Percentiles rank a stretch among this genome's conserved stretches.
Evolutionary conservation across 352 stramenopile genomes (phyloP).

Genomic region (Globisporangium ultimum): DNA sequence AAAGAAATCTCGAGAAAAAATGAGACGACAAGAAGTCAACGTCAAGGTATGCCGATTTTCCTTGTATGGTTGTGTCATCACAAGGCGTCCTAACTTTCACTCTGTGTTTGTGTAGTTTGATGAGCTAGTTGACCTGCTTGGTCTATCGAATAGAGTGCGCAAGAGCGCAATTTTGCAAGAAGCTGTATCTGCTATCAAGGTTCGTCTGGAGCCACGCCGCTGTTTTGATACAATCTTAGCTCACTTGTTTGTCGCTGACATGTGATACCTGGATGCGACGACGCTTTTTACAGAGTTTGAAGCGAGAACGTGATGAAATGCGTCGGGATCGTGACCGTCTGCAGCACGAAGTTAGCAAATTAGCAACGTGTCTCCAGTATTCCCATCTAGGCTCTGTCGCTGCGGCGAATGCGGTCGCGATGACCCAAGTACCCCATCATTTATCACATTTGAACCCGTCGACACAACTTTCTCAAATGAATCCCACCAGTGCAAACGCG

Average conservation of each 20-base stretch:
- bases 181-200: slow-evolving; percentile 62
- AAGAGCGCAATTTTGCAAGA: slow-evolving; percentile 77
- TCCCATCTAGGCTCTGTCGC: slow-evolving; percentile 51
- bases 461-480: slow-evolving; percentile 3
- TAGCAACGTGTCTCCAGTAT: slow-evolving; percentile 64
- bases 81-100: background rate
- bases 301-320: slow-evolving; percentile 60
- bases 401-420: slow-evolving; percentile 37
- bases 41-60: slow-evolving; percentile 43
- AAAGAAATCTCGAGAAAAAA: slow-evolving; percentile 79
- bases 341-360: slow-evolving; percentile 65
- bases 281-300: slow-evolving; percentile 24
- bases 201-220: background rate
- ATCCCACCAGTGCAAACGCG: background rate
- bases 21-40: slow-evolving; percentile 77
- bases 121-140: slow-evolving; percentile 59
- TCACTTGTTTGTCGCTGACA: too few relatives aligned
- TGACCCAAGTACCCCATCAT: slow-evolving; percentile 24
- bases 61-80: background rate
- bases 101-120: slow-evolving; percentile 46
- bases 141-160: slow-evolving; percentile 68
- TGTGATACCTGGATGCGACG: too few relatives aligned
- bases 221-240: too few relatives aligned
- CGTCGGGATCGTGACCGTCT: slow-evolving; percentile 53
- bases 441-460: slow-evolving; percentile 3